Evolutionary conservation across 169 alveolate species (phyloP).

Genomic region (Plasmodium ovale): DNA sequence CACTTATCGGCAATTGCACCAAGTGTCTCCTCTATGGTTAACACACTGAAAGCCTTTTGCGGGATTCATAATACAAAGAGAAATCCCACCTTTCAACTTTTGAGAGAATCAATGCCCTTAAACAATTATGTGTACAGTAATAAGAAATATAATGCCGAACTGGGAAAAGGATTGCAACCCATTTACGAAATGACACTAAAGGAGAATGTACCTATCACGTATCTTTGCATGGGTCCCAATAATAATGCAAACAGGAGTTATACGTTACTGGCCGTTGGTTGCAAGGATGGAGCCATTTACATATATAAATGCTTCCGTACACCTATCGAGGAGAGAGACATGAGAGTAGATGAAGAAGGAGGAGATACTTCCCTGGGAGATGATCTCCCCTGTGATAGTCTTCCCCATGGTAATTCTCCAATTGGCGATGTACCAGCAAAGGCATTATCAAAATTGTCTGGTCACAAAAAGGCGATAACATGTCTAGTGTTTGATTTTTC

Average conservation of each 20-base stretch:
- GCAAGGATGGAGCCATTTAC: slow-evolving; percentile 87
- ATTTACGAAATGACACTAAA: slow-evolving; percentile 45
- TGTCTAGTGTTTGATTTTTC: slow-evolving; percentile 82
- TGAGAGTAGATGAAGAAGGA: background rate
- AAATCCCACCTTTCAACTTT: slow-evolving; percentile 9
- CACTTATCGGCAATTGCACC: too few relatives aligned
- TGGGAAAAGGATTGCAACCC: slow-evolving; percentile 64
- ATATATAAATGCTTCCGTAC: slow-evolving; percentile 82
- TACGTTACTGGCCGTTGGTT: slow-evolving; percentile 88
- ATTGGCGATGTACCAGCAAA: slow-evolving; percentile 62
- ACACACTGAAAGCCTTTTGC: slow-evolving; percentile 45
- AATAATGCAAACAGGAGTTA: slow-evolving; percentile 84
- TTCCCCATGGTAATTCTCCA: slow-evolving; percentile 37
- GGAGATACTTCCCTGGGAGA: background rate
- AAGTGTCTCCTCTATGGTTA: slow-evolving; percentile 25
- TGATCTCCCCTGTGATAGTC: background rate
- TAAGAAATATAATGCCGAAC: slow-evolving; percentile 41
- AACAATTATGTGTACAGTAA: slow-evolving; percentile 53
- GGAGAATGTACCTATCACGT: slow-evolving; percentile 77
- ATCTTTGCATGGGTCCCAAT: slow-evolving; percentile 87
- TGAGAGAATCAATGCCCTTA: slow-evolving; percentile 42
- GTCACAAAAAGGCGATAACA: slow-evolving; percentile 85
- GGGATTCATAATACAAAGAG: slow-evolving; percentile 12
- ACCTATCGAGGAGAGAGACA: slow-evolving; percentile 65
- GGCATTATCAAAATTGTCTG: slow-evolving; percentile 76